Evolutionary conservation across 352 stramenopile genomes (phyloP).

Genomic region (Pythium volutum): DNA sequence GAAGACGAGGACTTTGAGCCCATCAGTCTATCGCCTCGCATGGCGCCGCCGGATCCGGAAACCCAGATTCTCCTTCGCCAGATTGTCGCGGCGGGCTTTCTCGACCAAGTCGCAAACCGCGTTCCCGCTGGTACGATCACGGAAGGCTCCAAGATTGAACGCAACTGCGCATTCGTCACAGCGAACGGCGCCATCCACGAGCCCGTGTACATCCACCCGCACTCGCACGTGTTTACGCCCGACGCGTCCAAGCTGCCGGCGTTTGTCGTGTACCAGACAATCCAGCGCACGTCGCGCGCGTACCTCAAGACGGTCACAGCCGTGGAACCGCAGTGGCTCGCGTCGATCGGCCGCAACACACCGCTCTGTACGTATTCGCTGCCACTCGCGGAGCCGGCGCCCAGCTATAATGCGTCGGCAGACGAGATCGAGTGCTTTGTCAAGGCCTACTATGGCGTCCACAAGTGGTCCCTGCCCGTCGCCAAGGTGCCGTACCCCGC

Average conservation of each 20-base stretch:
- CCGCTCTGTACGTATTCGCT: conserved; percentile 67
- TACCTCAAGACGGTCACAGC: conserved; percentile 98
- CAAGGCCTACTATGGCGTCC: conserved; percentile 67
- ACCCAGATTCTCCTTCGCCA: conserved; percentile 65
- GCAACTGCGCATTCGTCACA: conserved; percentile 76
- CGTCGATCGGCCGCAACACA: conserved; percentile 69
- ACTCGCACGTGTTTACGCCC: conserved; percentile 77
- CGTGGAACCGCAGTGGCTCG: conserved; percentile 96
- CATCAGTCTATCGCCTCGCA: conserved; percentile 54
- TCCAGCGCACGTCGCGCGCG: conserved; percentile 69
- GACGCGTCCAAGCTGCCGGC: conserved; percentile 58
- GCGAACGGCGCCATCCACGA: conserved; percentile 56
- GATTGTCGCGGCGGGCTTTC: conserved; percentile 75
- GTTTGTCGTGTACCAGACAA: conserved; percentile 79
- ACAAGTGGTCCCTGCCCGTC: conserved; percentile 63
- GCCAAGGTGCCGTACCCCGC: conserved; percentile 51
- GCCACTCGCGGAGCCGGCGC: conserved; percentile 55
- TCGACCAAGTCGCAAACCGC: conserved; percentile 81
- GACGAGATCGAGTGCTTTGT: conserved; percentile 80
- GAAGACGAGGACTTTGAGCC: conserved; percentile 32
- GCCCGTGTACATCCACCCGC: conserved; percentile 81
- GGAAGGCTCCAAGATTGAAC: conserved; percentile 77
- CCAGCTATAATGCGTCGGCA: conserved; percentile 49
- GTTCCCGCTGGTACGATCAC: conserved; percentile 69
- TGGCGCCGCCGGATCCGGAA: conserved; percentile 60